A percentile compares a stretch with the other conserved stretches of the same genome.
Evolutionary conservation across 768 basidiomycete species (phyloP).

Genomic region (Fibroporia radiculosa): DNA sequence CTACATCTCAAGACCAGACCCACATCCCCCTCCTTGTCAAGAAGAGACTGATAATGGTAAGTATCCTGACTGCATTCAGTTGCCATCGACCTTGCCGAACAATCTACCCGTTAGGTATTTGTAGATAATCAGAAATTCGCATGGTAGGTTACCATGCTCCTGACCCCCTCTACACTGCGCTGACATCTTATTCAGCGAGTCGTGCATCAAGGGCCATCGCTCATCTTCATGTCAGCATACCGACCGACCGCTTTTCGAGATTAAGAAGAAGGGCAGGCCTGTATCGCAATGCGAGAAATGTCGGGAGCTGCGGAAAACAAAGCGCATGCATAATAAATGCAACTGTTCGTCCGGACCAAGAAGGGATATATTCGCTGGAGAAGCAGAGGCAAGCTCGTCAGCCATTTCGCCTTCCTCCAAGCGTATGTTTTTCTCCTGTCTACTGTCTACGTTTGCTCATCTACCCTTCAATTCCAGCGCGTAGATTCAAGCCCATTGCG

Average conservation of each 20-base stretch:
- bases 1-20: too few relatives aligned
- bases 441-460: not conserved
- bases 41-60: conserved; percentile 1
- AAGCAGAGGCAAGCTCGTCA: conserved; percentile 17
- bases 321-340: conserved; percentile 77
- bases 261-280: conserved; percentile 90
- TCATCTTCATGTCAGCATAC: conserved; percentile 84
- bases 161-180: not conserved
- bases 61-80: not conserved
- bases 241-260: conserved; percentile 85
- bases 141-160: conserved; percentile 40
- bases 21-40: not conserved
- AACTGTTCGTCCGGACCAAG: conserved; percentile 35
- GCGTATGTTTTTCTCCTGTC: not conserved
- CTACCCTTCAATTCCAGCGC: conserved; percentile 31
- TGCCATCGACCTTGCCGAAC: not conserved
- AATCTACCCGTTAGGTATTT: conserved; percentile 40
- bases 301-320: conserved; percentile 72
- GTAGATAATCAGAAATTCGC: conserved; percentile 70
- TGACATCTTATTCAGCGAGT: conserved; percentile 47
- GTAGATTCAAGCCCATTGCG: conserved; percentile 60
- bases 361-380: not conserved
- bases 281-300: conserved; percentile 86
- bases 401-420: conserved; percentile 1
- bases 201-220: conserved; percentile 92